Evolutionary conservation across 805 yeast genomes (phyloP), one percentile per base, ranked within the genome.

Genomic region (Pichia scutulata): DNA sequence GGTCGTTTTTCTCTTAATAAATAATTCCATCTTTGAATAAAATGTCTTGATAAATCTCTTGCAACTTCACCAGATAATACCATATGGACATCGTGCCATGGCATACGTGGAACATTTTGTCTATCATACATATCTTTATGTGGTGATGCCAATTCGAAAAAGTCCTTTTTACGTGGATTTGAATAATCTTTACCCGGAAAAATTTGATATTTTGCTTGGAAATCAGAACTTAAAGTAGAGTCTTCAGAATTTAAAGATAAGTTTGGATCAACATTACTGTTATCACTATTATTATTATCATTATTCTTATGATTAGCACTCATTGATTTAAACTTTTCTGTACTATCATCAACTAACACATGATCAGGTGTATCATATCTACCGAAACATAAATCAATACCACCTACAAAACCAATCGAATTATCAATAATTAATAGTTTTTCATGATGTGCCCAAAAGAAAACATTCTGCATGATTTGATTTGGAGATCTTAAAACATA

Each of bases 11-110:
- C 97, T 61, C 99, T 79, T 47, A 95, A 67, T 39, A 93, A 72
- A 62, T 88, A 93, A 64, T 93, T 93, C 99, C 99, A 93, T 60
- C 99, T 78, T 70, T 93, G 99, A 14, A 89, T 95, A 68, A 95
- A 93, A 66, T 93, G 98, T 51, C 99, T 78, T 0, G 95, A 78
- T 47, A 92, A 68, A 65, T 93, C 99, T 52, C 97, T 76, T 0
- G 98, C 99, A 4, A 90, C 81, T 60, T 90, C 95, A 14, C 99
- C 99, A 2, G 90, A 80, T 1, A 95, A 82, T 70, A 89, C 81
- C 95, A 90, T 93, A 58, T 93, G 98, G 39, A 93, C 88, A 74
- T 93, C 99, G 67, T 93, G 99, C 99, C 99, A 93, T 10, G 99
- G 99, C 99, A 93, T 93, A 59, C 99, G 78, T 2, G 99, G 98